phyloP scores from a whole-genome alignment of 305 asterid genomes.

The Fraxinus albicans region DNA sequence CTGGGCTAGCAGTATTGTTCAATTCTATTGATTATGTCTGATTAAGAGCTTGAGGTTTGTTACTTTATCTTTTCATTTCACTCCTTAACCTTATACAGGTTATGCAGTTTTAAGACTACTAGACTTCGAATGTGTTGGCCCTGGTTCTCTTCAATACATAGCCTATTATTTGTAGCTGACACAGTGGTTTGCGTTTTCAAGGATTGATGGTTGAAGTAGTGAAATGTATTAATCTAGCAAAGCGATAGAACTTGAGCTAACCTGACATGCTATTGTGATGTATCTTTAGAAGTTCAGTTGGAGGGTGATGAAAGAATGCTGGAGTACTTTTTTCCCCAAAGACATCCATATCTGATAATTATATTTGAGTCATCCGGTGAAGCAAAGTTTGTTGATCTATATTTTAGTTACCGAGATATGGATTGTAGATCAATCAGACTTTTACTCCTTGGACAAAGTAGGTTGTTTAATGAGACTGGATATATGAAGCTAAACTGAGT shows the following conservation, averaged over 20 bases:
- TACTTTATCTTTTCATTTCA: neutral
- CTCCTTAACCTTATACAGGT: neutral
- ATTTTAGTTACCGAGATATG: neutral
- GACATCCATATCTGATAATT: neutral
- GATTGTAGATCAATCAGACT: neutral
- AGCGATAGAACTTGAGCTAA: neutral
- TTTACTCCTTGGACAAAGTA: neutral
- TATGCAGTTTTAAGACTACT: neutral
- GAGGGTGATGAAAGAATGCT: neutral
- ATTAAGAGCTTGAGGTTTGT: neutral
- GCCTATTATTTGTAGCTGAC: neutral
- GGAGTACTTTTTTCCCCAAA: neutral
- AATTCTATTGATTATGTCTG: neutral
- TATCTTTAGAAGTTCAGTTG: neutral
- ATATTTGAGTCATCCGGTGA: neutral
- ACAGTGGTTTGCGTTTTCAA: neutral
- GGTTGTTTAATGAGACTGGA: neutral
- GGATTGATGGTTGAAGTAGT: neutral
- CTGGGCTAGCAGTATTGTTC: neutral
- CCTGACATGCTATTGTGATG: neutral
- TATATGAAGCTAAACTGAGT: neutral
- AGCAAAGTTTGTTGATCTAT: neutral
- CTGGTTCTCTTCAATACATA: neutral
- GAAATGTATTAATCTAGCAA: neutral
- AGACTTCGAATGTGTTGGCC: neutral